These are phyloP conservation scores for Thielaviopsis cerberus DNA, from an alignment of 2,329 filamentous ascomycete species.

Conservation along the genomic window DNA sequence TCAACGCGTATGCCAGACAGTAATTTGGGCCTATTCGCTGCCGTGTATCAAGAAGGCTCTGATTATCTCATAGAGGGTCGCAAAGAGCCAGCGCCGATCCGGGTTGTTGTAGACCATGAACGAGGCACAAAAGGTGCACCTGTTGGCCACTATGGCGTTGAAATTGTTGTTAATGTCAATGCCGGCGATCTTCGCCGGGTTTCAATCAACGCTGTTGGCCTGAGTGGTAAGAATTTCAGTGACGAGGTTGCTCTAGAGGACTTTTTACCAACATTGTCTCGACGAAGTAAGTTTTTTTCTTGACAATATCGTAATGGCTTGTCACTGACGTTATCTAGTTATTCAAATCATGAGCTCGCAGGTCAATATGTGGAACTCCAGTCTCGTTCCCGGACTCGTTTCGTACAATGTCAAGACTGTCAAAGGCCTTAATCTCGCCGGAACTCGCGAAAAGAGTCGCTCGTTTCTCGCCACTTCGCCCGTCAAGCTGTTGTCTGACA, in stretches of 20 bases:
- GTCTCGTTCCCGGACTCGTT: slow-evolving; percentile 49
- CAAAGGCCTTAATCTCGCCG: slow-evolving; percentile 45
- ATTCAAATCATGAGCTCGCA: slow-evolving; percentile 54
- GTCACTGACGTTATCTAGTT: slow-evolving; percentile 27
- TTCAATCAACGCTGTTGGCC: slow-evolving; percentile 36
- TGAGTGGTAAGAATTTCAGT: slow-evolving; percentile 51
- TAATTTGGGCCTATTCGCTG: slow-evolving; percentile 41
- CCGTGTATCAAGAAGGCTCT: slow-evolving; percentile 53
- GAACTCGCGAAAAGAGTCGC: slow-evolving; percentile 44
- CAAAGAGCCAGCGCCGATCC: slow-evolving; percentile 47
- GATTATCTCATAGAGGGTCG: slow-evolving; percentile 44
- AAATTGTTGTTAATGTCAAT: slow-evolving; percentile 48
- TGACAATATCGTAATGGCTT: neutral
- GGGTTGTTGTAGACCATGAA: slow-evolving; percentile 54
- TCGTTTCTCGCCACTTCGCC: slow-evolving; percentile 67
- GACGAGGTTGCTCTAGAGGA: slow-evolving; percentile 58
- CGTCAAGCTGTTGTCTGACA: slow-evolving; percentile 72
- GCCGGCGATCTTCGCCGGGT: slow-evolving; percentile 30
- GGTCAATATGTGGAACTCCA: slow-evolving; percentile 46
- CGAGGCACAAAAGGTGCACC: slow-evolving; percentile 47
- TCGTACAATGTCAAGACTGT: slow-evolving; percentile 64
- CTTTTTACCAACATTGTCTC: slow-evolving; percentile 55
- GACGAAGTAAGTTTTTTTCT: slow-evolving; percentile 42
- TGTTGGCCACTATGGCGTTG: slow-evolving; percentile 48
- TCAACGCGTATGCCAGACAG: slow-evolving; percentile 45